Conservation (phyloP, 2,329 filamentous ascomycete species). For the Hymenoscyphus salicellus region DNA sequence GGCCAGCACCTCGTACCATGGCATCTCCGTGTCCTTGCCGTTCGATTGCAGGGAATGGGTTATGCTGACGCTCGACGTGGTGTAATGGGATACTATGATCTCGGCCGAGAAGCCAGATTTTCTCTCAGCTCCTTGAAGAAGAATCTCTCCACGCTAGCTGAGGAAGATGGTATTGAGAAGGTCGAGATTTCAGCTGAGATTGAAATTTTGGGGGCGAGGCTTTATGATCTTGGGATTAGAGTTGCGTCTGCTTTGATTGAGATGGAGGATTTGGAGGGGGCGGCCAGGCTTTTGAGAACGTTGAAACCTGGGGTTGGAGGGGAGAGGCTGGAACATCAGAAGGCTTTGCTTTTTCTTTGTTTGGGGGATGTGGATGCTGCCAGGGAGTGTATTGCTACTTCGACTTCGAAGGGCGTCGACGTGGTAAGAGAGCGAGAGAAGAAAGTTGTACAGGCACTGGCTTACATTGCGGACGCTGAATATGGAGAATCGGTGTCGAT, state of each 20-base stretch:
- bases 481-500: constrained; percentile 61
- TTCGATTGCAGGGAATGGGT: constrained; percentile 80
- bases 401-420: constrained; percentile 1
- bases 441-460: constrained; percentile 62
- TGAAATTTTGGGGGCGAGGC: constrained; percentile 66
- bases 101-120: constrained; percentile 72
- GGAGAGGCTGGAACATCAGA: constrained; percentile 45
- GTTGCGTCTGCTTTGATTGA: constrained; percentile 69
- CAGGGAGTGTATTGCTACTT: constrained; percentile 47
- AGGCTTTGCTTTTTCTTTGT: constrained; percentile 70
- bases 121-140: constrained; percentile 51
- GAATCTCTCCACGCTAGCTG: not conserved
- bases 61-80: constrained; percentile 81
- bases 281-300: constrained; percentile 66
- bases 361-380: constrained; percentile 74
- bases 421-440: constrained; percentile 32
- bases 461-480: constrained; percentile 74
- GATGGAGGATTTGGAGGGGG: constrained; percentile 84
- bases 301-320: constrained; percentile 43
- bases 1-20: constrained; percentile 75
- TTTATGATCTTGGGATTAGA: constrained; percentile 71
- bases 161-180: not conserved
- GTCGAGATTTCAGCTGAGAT: constrained; percentile 40
- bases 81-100: constrained; percentile 86
- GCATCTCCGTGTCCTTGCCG: constrained; percentile 77